Percentiles rank a stretch among this genome's conserved stretches.
phyloP scores from a whole-genome alignment of 495 filamentous ascomycete genomes.

The Aspergillus incahuasiensis region DNA sequence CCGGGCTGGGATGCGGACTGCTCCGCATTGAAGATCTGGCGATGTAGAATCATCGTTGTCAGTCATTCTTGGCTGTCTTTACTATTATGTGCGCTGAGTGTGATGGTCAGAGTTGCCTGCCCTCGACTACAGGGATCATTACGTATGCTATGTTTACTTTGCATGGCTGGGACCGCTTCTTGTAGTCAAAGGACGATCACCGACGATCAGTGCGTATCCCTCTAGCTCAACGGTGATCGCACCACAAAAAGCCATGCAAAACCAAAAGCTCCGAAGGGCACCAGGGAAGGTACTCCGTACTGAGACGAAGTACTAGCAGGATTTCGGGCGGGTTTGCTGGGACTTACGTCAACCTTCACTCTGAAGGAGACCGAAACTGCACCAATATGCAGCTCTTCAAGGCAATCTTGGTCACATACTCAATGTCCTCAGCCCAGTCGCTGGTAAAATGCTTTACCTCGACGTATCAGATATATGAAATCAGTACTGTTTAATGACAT shows the following conservation, averaged over 20 bases:
- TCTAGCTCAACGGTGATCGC: background rate
- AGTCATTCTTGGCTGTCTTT: background rate
- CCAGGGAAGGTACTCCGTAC: too few relatives aligned
- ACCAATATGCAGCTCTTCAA: background rate
- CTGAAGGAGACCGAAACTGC: background rate
- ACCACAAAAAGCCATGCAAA: background rate
- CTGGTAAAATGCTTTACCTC: too few relatives aligned
- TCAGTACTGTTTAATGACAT: too few relatives aligned
- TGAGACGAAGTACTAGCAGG: background rate
- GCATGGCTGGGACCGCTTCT: background rate
- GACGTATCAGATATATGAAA: too few relatives aligned
- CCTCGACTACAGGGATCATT: background rate
- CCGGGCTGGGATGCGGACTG: conserved; percentile 57
- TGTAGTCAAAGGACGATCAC: background rate
- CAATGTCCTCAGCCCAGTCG: background rate
- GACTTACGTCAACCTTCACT: background rate
- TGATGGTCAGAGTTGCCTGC: background rate
- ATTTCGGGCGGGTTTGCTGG: background rate
- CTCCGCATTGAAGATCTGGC: conserved; percentile 66
- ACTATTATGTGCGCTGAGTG: background rate
- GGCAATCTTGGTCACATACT: too few relatives aligned
- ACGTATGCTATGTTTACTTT: conserved; percentile 7
- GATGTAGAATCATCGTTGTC: conserved; percentile 22
- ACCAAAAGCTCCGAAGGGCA: background rate
- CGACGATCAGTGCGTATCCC: background rate